Evolutionary conservation across 345 rosid genomes (phyloP).

Genomic region (Aquilaria malaccensis): DNA sequence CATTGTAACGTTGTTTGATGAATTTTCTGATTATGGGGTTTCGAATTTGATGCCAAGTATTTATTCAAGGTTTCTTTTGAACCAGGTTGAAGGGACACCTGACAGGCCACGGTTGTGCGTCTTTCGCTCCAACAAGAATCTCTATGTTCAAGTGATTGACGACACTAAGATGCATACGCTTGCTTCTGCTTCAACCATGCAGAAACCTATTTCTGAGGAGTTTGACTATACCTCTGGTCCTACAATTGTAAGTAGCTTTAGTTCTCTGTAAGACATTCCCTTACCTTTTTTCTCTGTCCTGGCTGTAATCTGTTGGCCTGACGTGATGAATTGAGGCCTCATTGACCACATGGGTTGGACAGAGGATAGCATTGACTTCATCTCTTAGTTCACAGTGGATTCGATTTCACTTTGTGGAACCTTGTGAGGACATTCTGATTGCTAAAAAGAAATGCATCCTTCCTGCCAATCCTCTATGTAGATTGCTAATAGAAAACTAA

Average conservation of each 20-base stretch:
- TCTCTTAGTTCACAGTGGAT: no score
- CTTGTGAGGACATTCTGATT: no score
- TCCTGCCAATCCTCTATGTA: no score
- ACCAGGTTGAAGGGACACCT: conserved; percentile 67
- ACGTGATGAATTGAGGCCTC: no score
- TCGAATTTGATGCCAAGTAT: neutral
- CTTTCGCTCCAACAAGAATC: conserved; percentile 87
- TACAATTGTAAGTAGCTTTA: conserved; percentile 52
- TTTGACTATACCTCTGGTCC: conserved; percentile 64
- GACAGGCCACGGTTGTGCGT: conserved; percentile 87
- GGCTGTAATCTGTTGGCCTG: no score
- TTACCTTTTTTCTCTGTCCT: no score
- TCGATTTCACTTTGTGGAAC: no score
- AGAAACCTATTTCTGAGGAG: conserved; percentile 60
- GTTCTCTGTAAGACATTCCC: neutral
- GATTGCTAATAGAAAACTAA: no score
- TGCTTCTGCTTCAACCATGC: conserved; percentile 83
- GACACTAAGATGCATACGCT: conserved; percentile 97
- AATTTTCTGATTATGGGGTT: neutral
- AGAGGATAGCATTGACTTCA: no score
- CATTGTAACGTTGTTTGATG: neutral
- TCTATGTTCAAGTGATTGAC: conserved; percentile 90
- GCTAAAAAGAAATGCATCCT: no score
- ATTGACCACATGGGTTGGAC: no score
- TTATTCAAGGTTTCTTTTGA: no score